phyloP scores from a whole-genome alignment of 2,329 filamentous ascomycete genomes.

The Aspergillus latus region DNA sequence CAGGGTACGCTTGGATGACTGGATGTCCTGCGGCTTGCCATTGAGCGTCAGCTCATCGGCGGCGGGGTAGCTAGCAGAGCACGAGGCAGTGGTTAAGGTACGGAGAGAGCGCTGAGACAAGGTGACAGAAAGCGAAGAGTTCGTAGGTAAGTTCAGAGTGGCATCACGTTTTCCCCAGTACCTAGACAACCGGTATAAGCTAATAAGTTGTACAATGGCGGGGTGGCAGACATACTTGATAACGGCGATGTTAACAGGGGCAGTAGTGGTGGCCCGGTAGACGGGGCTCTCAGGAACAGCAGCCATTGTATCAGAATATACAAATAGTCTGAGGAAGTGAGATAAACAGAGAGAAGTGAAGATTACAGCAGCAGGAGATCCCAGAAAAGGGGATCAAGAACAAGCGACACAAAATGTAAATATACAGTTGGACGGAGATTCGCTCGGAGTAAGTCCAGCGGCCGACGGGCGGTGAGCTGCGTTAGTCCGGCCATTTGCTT shows the following conservation, averaged over 20 bases:
- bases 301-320: conserved; percentile 30
- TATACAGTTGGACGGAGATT: background rate
- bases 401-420: conserved; percentile 11
- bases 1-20: conserved; percentile 81
- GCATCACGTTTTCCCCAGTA: conserved; percentile 98
- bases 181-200: conserved; percentile 37
- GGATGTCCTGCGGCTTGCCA: conserved; percentile 74
- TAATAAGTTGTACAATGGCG: conserved; percentile 12
- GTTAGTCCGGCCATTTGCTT: conserved; percentile 5
- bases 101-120: conserved; percentile 91
- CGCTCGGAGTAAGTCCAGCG: conserved; percentile 17
- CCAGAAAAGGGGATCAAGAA: conserved; percentile 4
- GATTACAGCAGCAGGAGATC: conserved; percentile 9
- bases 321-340: conserved; percentile 1
- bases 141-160: conserved; percentile 93
- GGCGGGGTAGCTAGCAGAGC: conserved; percentile 68
- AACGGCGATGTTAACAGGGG: conserved; percentile 96
- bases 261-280: conserved; percentile 91
- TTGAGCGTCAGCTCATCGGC: conserved; percentile 80
- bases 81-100: conserved; percentile 93
- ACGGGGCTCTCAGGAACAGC: conserved; percentile 50
- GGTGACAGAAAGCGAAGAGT: conserved; percentile 95
- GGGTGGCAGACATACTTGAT: conserved; percentile 68
- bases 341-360: background rate
- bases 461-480: conserved; percentile 11